These are phyloP conservation scores for Alternaria angustiovoidea DNA, from an alignment of 2,329 filamentous ascomycete species.

Conservation along the genomic window DNA sequence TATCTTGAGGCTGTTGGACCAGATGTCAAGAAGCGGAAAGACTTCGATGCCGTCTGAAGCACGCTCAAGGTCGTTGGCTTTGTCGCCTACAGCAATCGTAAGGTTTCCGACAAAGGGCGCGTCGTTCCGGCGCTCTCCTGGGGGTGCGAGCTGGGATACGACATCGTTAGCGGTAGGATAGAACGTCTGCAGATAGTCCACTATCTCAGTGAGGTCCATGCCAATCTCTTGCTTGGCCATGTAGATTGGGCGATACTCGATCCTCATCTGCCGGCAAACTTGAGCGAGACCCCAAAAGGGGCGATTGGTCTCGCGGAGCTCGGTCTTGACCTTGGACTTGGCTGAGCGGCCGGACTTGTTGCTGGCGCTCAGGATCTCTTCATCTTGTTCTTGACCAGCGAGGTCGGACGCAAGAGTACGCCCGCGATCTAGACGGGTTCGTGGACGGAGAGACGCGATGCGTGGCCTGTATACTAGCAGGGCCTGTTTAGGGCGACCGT, in stretches of 20 bases:
- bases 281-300: slow-evolving; percentile 39
- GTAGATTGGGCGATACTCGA: slow-evolving; percentile 37
- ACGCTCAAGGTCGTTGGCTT: slow-evolving; percentile 21
- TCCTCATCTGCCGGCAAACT: slow-evolving; percentile 35
- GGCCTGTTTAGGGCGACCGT: slow-evolving; percentile 25
- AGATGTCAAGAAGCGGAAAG: slow-evolving; percentile 34
- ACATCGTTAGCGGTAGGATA: slow-evolving; percentile 18
- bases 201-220: slow-evolving; percentile 34
- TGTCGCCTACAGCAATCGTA: slow-evolving; percentile 37
- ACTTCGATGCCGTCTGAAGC: slow-evolving; percentile 28
- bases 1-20: slow-evolving; percentile 40
- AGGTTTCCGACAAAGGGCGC: slow-evolving; percentile 36
- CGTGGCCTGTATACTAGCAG: slow-evolving; percentile 38
- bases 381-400: slow-evolving; percentile 17
- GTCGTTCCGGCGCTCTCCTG: slow-evolving; percentile 14
- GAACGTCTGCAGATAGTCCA: slow-evolving; percentile 32
- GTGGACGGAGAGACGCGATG: slow-evolving; percentile 31
- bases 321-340: slow-evolving; percentile 9
- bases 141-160: slow-evolving; percentile 8
- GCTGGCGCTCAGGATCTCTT: slow-evolving; percentile 5
- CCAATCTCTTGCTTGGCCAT: slow-evolving; percentile 37
- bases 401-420: slow-evolving; percentile 29
- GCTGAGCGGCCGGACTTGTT: neutral
- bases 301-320: slow-evolving; percentile 27
- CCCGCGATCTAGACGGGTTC: slow-evolving; percentile 30